phyloP scores from a whole-genome alignment of 148 eudicot genomes.

The Dianthus caryophyllus region DNA sequence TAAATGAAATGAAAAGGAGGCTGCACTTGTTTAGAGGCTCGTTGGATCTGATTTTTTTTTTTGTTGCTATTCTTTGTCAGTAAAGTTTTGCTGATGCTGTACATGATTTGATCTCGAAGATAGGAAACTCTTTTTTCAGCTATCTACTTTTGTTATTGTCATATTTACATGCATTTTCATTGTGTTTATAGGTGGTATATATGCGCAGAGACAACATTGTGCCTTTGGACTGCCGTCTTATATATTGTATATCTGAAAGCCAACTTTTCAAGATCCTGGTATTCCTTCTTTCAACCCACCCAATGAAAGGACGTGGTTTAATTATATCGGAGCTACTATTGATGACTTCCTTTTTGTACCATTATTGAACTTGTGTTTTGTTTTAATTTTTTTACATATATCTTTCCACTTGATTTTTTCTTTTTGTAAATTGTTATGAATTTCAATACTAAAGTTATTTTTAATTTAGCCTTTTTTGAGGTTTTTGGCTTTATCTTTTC shows the following conservation, averaged over 20 bases:
- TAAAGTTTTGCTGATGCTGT: background rate
- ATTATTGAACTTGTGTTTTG: no score
- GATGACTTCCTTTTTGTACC: background rate
- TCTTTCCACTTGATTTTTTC: no score
- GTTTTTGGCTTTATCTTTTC: no score
- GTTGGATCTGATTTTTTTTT: constrained; percentile 10
- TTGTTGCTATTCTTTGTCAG: background rate
- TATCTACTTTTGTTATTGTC: constrained; percentile 5
- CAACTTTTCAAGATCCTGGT: constrained; percentile 73
- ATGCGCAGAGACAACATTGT: constrained; percentile 71
- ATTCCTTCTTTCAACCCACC: constrained; percentile 4
- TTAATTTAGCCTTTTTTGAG: no score
- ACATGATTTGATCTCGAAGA: background rate
- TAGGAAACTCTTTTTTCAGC: background rate
- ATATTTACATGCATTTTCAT: background rate
- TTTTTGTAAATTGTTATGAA: no score
- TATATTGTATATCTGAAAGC: constrained; percentile 62
- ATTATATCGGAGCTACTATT: background rate
- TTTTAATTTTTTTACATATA: no score
- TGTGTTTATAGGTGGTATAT: constrained; percentile 79
- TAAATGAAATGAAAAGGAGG: constrained; percentile 7
- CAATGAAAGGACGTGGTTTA: background rate
- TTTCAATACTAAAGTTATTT: no score
- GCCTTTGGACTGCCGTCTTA: constrained; percentile 81
- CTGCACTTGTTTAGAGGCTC: background rate